phyloP scores from a whole-genome alignment of 1,284 basidiomycete genomes.

The Inonotus obliquus region DNA sequence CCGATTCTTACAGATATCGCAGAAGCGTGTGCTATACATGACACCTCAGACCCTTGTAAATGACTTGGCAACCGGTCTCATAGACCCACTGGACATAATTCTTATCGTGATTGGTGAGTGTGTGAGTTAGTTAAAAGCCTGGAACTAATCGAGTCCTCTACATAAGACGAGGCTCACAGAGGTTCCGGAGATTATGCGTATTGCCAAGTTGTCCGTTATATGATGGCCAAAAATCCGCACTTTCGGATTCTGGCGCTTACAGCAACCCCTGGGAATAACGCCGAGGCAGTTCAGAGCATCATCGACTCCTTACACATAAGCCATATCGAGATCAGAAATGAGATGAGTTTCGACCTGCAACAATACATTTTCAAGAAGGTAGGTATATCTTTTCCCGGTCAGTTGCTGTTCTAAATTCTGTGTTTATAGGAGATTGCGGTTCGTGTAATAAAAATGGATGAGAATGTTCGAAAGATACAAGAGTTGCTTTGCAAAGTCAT shows the following conservation, averaged over 20 bases:
- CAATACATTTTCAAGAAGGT: conserved; percentile 90
- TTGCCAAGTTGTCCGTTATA: conserved; percentile 80
- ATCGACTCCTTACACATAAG: conserved; percentile 96
- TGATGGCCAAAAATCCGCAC: conserved; percentile 93
- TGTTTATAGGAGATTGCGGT: conserved; percentile 52
- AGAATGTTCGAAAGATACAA: conserved; percentile 51
- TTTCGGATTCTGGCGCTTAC: conserved; percentile 93
- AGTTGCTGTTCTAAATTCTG: background rate
- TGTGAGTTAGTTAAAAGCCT: background rate
- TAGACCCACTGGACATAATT: conserved; percentile 77
- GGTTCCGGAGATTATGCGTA: conserved; percentile 94
- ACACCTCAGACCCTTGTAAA: conserved; percentile 96
- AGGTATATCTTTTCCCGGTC: conserved; percentile 5
- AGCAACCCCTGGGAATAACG: conserved; percentile 88
- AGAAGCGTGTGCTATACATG: conserved; percentile 95
- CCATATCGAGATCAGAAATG: conserved; percentile 92
- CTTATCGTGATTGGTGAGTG: conserved; percentile 74
- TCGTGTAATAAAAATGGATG: conserved; percentile 69
- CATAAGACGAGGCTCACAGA: conserved; percentile 90
- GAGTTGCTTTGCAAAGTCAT: conserved; percentile 62
- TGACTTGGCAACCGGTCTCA: conserved; percentile 71
- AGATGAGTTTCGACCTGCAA: conserved; percentile 84
- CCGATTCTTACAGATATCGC: conserved; percentile 54
- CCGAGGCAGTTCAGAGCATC: conserved; percentile 87
- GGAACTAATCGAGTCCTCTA: conserved; percentile 12